Evolutionary conservation across 768 basidiomycete genomes (phyloP), one percentile per base, ranked within the genome.

Genomic region (Mycena capillaripes): DNA sequence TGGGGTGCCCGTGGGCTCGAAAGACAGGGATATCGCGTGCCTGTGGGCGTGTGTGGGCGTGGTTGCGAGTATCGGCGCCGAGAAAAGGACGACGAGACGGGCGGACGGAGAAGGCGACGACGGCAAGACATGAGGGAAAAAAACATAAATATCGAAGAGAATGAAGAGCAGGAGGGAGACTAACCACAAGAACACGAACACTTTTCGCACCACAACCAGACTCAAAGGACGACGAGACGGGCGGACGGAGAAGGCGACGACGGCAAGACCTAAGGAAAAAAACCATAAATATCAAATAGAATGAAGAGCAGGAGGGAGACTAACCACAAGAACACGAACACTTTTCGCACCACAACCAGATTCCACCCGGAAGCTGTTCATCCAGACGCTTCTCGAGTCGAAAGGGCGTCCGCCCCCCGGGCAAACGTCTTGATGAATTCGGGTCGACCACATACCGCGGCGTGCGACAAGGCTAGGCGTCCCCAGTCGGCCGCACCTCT

Each of bases 391-490:
- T 56, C 69, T 4, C 68, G 68, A 62, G 60, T 62, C 52, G 68
- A 69, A 69, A 44, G 57, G 25, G 48, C 66, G 66, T 58, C 66
- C 65, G 14, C 57, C 58, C 66, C 48, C 50, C 59, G 50, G 36
- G 59, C 29, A 50, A 16, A 52, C 34, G 53, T 56, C 59, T 61
- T 56, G 68, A 52, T 48, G 59, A 34, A 58, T 10, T 59, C 36
- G 66, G n/a, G 29, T 36, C 66, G 32, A 52, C 57, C 66, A 68
- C 57, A 25, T 68, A 52, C 66, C 66, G 57, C 68, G 68, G 68
- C 68, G 57, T 34, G 60, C 68, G 60, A 38, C 25, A 19, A 19
- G 16, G 25, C 66, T 25, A 60, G 25, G 59, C 59, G 59, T 62
- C 68, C 68, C 48, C 58, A 42, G 34, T 59, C 46, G 50, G 60